phyloP scores from a whole-genome alignment of 202 grass and related monocot genomes.

The Miscanthus sacchariflorus region DNA sequence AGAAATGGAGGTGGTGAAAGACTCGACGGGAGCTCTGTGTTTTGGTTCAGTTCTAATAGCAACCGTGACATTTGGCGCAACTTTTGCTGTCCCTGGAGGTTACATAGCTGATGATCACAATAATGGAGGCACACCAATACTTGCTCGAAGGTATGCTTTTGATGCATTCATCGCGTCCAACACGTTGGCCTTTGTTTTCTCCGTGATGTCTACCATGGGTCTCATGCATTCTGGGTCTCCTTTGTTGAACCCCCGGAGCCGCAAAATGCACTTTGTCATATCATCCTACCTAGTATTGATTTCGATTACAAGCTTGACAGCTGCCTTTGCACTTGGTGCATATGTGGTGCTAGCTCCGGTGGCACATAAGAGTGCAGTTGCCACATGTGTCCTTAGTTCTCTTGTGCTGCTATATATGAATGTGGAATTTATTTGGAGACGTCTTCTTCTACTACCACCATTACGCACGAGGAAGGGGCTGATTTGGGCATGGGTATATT shows the following conservation, averaged over 20 bases:
- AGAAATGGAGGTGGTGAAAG: background rate
- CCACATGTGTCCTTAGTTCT: background rate
- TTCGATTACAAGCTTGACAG: background rate
- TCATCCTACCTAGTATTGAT: background rate
- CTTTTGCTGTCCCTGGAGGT: background rate
- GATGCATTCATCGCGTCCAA: slow-evolving; percentile 1
- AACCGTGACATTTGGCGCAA: background rate
- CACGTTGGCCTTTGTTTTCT: slow-evolving; percentile 21
- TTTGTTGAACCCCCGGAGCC: background rate
- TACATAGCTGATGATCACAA: background rate
- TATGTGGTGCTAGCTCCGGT: background rate
- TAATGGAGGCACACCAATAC: slow-evolving; percentile 5
- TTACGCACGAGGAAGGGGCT: too few relatives aligned
- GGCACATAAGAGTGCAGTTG: background rate
- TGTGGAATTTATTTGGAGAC: too few relatives aligned
- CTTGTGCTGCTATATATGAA: background rate
- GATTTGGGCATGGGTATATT: background rate
- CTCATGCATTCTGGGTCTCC: background rate
- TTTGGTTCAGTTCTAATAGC: background rate
- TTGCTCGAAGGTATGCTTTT: background rate
- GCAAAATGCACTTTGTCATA: background rate
- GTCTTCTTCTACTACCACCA: too few relatives aligned
- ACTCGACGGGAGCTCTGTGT: background rate
- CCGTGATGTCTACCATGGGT: background rate
- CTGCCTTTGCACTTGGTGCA: background rate